A percentile compares a stretch with the other conserved stretches of the same genome.
Conservation (phyloP, 331 rosid genomes). For the Stylosanthes scabra region DNA sequence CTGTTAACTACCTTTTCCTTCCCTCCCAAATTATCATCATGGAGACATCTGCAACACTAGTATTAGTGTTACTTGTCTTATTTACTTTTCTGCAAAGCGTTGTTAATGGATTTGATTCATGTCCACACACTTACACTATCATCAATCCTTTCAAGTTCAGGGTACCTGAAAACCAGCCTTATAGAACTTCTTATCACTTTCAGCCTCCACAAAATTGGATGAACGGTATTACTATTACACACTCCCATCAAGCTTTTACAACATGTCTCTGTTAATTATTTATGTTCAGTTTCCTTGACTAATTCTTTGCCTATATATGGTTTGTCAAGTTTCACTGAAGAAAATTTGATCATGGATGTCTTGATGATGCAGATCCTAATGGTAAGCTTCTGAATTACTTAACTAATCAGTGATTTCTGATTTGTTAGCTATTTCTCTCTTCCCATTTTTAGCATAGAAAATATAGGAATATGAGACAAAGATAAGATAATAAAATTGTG, state of each 20-base stretch:
- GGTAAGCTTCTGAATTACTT: constrained; percentile 43
- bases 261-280: background rate
- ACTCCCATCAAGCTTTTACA: background rate
- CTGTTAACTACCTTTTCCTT: no score
- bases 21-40: constrained; percentile 5
- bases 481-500: no score
- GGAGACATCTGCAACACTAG: constrained; percentile 21
- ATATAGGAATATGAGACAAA: no score
- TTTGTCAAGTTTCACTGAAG: constrained; percentile 35
- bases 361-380: constrained; percentile 56
- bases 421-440: constrained; percentile 1
- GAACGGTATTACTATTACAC: constrained; percentile 20
- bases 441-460: background rate
- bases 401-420: background rate
- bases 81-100: constrained; percentile 9
- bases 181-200: constrained; percentile 62
- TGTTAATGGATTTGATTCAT: constrained; percentile 31
- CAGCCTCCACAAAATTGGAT: constrained; percentile 59
- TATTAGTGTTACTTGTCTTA: background rate
- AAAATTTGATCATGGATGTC: constrained; percentile 21
- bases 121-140: background rate
- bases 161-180: constrained; percentile 43
- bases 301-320: constrained; percentile 4
- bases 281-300: background rate
- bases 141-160: background rate